Evolutionary conservation across 345 rosid genomes (phyloP).

Genomic region (Geranium rotundifolium): DNA sequence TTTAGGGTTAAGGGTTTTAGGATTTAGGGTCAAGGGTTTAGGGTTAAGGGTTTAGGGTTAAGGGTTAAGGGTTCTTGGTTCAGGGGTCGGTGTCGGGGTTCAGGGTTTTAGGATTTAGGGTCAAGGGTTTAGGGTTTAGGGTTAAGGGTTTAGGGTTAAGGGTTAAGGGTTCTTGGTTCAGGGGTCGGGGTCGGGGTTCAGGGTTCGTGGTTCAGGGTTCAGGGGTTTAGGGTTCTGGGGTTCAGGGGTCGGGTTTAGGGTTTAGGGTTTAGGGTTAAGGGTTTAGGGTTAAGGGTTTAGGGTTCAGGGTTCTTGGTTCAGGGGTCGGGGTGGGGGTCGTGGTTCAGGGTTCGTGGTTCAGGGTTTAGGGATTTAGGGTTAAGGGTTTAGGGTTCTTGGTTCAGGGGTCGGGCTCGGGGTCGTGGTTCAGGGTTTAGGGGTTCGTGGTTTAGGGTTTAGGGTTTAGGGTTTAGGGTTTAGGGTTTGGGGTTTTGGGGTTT

Average conservation of each 20-base stretch:
- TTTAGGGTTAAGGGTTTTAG: slow-evolving; percentile 12
- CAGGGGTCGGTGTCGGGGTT: slow-evolving; percentile 15
- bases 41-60: slow-evolving; percentile 21
- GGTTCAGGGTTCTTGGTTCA: slow-evolving; percentile 16
- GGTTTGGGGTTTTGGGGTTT: too few species aligned
- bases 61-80: slow-evolving; percentile 20
- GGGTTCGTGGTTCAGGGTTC: slow-evolving; percentile 17
- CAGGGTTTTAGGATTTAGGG: too few species aligned
- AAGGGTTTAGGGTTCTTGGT: too few species aligned
- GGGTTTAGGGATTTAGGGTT: too few species aligned
- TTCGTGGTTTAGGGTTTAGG: too few species aligned
- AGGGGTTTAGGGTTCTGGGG: slow-evolving; percentile 18
- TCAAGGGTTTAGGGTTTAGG: slow-evolving; percentile 18
- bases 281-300: slow-evolving; percentile 16
- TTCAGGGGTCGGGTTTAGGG: slow-evolving; percentile 20
- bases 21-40: slow-evolving; percentile 17
- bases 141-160: slow-evolving; percentile 18
- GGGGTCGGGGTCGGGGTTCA: slow-evolving; percentile 16
- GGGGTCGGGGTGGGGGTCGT: slow-evolving; percentile 12
- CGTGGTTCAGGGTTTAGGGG: too few species aligned
- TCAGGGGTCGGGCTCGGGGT: too few species aligned
- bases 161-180: slow-evolving; percentile 20
- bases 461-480: too few species aligned
- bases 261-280: slow-evolving; percentile 18
- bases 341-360: too few species aligned